Percentiles rank a stretch among this genome's conserved stretches.
Conservation (phyloP, 1,284 basidiomycete genomes). For the Leccinum subatratum region DNA sequence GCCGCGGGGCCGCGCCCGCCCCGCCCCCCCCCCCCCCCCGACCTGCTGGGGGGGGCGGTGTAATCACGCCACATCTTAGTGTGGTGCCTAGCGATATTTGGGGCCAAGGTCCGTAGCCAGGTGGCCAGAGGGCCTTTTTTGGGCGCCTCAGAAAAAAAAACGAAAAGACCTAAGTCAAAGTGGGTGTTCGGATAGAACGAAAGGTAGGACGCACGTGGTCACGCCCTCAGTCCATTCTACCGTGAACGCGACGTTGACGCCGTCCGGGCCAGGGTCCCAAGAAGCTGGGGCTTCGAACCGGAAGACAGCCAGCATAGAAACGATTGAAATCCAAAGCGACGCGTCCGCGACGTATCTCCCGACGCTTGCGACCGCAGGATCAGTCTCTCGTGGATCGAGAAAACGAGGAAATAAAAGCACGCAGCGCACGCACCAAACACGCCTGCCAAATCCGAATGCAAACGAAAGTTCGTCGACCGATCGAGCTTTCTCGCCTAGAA, state of each 20-base stretch:
- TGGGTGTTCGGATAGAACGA: not conserved
- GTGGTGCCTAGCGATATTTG: too few relatives aligned
- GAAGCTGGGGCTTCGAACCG: not conserved
- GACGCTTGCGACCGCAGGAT: slow-evolving; percentile 6
- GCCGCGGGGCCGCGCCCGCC: too few relatives aligned
- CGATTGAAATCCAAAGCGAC: not conserved
- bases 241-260: too few relatives aligned
- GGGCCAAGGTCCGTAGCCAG: too few relatives aligned
- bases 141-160: slow-evolving; percentile 13
- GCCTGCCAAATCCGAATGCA: slow-evolving; percentile 45
- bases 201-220: slow-evolving; percentile 22
- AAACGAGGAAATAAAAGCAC: not conserved
- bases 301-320: not conserved
- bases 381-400: not conserved
- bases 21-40: too few relatives aligned
- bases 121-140: not conserved
- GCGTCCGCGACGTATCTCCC: slow-evolving; percentile 29
- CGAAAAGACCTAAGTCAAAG: not conserved
- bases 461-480: slow-evolving; percentile 38
- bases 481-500: slow-evolving; percentile 19
- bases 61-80: too few relatives aligned
- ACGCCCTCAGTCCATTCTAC: slow-evolving; percentile 24
- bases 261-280: slow-evolving; percentile 25
- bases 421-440: slow-evolving; percentile 34
- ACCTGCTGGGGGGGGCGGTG: too few relatives aligned